Evolutionary conservation across 805 yeast genomes (phyloP).

Genomic region (Candida pini): DNA sequence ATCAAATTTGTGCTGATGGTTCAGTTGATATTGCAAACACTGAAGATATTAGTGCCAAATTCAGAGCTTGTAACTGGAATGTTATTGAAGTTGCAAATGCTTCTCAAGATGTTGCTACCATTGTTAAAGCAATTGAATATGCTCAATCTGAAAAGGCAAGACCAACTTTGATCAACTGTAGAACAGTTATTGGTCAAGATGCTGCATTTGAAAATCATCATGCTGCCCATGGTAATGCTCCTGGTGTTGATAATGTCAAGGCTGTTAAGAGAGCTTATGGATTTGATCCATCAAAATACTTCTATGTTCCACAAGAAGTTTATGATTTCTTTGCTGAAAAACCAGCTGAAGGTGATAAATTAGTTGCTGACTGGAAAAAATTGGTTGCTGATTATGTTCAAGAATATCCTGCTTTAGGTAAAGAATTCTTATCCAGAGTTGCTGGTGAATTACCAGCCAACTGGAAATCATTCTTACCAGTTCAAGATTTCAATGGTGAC

Average conservation of each 20-base stretch:
- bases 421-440: slow-evolving; percentile 74
- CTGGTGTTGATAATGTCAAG: slow-evolving; percentile 85
- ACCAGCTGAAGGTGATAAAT: slow-evolving; percentile 55
- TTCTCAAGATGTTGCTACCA: slow-evolving; percentile 73
- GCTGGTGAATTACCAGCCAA: slow-evolving; percentile 70
- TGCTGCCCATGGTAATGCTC: slow-evolving; percentile 93
- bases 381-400: slow-evolving; percentile 54
- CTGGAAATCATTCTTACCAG: slow-evolving; percentile 80
- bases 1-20: slow-evolving; percentile 96
- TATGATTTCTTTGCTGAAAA: slow-evolving; percentile 59
- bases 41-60: slow-evolving; percentile 83
- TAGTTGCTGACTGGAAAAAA: slow-evolving; percentile 70
- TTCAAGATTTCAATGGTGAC: slow-evolving; percentile 77
- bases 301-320: slow-evolving; percentile 80
- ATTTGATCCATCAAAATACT: slow-evolving; percentile 78
- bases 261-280: slow-evolving; percentile 82
- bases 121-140: slow-evolving; percentile 50
- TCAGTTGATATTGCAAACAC: slow-evolving; percentile 84
- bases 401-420: slow-evolving; percentile 72
- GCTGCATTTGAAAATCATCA: slow-evolving; percentile 81
- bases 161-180: slow-evolving; percentile 84
- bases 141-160: slow-evolving; percentile 26
- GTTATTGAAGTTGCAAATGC: slow-evolving; percentile 65
- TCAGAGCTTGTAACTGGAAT: slow-evolving; percentile 94
- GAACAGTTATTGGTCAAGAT: slow-evolving; percentile 92